Evolutionary conservation across 345 rosid species (phyloP).

Genomic region (Linum usitatissimum): DNA sequence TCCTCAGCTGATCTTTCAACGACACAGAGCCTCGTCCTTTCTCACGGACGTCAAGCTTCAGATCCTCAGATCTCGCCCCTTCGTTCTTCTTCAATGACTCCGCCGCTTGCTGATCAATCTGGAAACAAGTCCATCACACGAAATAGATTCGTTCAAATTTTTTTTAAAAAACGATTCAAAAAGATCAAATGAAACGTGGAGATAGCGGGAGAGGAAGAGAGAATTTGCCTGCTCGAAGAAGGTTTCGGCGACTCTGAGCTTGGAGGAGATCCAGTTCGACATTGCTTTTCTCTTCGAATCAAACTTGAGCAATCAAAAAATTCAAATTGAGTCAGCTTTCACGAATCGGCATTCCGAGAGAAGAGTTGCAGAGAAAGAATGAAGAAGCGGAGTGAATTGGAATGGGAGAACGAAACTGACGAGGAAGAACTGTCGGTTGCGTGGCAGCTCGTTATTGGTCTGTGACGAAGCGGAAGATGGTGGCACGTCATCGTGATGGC

Average conservation of each 20-base stretch:
- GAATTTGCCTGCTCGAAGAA: slow-evolving; percentile 59
- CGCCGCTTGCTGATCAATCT: slow-evolving; percentile 96
- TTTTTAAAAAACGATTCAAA: neutral
- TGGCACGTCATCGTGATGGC: neutral
- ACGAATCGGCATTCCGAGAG: no score
- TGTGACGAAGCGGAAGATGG: neutral
- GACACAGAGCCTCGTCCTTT: slow-evolving; percentile 49
- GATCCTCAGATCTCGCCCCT: slow-evolving; percentile 42
- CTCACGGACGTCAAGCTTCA: slow-evolving; percentile 27
- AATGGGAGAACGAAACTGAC: no score
- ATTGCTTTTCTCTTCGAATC: slow-evolving; percentile 15
- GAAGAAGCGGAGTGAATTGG: no score
- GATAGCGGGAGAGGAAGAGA: slow-evolving; percentile 7
- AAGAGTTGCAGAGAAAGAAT: no score
- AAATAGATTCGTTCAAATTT: slow-evolving; percentile 1
- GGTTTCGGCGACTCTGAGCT: slow-evolving; percentile 86
- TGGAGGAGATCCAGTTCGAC: slow-evolving; percentile 92
- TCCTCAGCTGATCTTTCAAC: slow-evolving; percentile 75
- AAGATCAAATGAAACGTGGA: neutral
- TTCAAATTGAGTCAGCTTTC: neutral
- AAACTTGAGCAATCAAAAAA: neutral
- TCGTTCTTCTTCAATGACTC: slow-evolving; percentile 79
- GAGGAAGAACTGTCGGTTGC: neutral
- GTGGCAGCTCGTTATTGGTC: neutral
- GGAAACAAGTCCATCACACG: slow-evolving; percentile 14